A percentile compares a stretch with the other conserved stretches of the same genome.
phyloP scores from a whole-genome alignment of 2,329 filamentous ascomycete species.

The Cordyceps cateniannulata region DNA sequence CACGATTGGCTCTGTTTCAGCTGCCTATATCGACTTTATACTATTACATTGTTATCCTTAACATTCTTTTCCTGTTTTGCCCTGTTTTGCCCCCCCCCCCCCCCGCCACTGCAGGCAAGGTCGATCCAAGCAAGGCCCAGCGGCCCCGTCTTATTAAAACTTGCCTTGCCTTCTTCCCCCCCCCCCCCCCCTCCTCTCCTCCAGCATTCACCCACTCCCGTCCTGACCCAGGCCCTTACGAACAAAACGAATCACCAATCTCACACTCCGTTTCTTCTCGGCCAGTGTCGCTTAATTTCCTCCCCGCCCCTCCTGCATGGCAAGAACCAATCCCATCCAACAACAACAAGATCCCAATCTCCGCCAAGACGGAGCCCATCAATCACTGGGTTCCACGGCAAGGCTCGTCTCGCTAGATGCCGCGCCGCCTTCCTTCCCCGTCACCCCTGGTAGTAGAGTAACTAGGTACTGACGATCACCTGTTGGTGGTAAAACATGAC shows the following conservation, averaged over 20 bases:
- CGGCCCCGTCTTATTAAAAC: constrained; percentile 9
- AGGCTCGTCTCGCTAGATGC: background rate
- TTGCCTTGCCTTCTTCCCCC: background rate
- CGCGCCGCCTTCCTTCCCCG: background rate
- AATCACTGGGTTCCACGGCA: background rate
- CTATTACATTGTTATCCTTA: background rate
- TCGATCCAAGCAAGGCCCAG: background rate
- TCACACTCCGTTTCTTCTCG: background rate
- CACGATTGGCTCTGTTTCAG: background rate
- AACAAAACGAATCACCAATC: background rate
- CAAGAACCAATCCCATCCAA: background rate
- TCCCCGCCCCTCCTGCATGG: background rate
- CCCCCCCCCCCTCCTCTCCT: background rate
- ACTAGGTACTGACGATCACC: background rate
- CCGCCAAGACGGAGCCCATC: background rate
- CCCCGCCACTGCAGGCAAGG: background rate
- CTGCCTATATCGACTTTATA: background rate
- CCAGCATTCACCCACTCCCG: background rate
- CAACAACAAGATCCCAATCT: background rate
- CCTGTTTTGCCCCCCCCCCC: background rate
- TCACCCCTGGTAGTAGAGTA: background rate
- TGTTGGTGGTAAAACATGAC: constrained; percentile 8
- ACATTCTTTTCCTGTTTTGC: background rate
- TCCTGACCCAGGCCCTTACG: background rate
- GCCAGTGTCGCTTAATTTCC: background rate